Evolutionary conservation across 257 asterid genomes (phyloP), one percentile per base, ranked within the genome.

Genomic region (Solanum dulcamara): DNA sequence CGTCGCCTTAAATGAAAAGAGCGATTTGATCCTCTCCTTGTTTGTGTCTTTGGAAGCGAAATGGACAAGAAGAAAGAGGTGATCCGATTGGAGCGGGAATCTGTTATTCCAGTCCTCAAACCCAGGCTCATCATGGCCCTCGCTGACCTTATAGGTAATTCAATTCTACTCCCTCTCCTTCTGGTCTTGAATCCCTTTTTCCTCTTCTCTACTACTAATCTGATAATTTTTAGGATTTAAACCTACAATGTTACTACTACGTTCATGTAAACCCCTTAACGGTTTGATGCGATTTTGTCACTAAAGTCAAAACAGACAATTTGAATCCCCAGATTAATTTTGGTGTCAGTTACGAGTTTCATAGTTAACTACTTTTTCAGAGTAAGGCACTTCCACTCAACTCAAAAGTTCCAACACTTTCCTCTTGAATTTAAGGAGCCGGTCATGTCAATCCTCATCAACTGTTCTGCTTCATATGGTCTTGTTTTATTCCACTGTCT

Each of bases 61-160:
- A 64, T 64, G 72, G 72, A 30, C 22, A 86, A 86, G 68, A 87
- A 72, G 89, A 94, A 90, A 81, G 98, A 95, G 57, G 96, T 96
- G 85, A 95, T 96, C 86, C 98, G 97, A 42, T 89, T 96, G 91
- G 99, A 96, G 92, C 91, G 91, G 37, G 99, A 96, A 89, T 88
- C 99, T 37, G 99, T 96, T 8, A 93, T 96, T 87, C 99, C 98
- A 28, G 88, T 96, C 85, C 97, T 96, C 89, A 96, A 96, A 91
- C 99, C 99, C 77, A 96, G 91, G 91, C 97, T 95, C 89, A 93
- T 89, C 88, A 96, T 95, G 90, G 97, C 94, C 87, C 89, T 96
- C 83, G 93, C 99, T 62, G 94, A 92, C 90, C 98, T 96, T 89
- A 95, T 96, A 81, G 98, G 99, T 96, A 88, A 66, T 84, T 26